phyloP scores from a whole-genome alignment of 306 rosid genomes.

The Trichosanthes truncata region DNA sequence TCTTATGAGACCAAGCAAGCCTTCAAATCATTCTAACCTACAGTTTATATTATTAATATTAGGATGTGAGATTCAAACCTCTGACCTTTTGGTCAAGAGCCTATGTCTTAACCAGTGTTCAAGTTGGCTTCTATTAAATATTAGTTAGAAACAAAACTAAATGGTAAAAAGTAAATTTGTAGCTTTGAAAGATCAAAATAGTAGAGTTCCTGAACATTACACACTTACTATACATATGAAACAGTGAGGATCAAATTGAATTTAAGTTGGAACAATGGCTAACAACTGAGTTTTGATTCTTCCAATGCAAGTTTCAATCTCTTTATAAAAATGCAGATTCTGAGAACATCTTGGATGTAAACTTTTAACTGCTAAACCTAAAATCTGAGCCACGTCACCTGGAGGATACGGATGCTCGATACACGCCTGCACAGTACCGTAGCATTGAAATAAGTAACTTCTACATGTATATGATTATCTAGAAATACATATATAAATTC shows the following conservation, averaged over 20 bases:
- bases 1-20: background rate
- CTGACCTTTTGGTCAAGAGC: too few species aligned
- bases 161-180: background rate
- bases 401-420: conserved; percentile 89
- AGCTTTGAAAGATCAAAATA: background rate
- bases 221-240: conserved; percentile 1
- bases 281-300: conserved; percentile 85
- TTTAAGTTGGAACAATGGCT: conserved; percentile 72
- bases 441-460: background rate
- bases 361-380: conserved; percentile 70
- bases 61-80: too few species aligned
- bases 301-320: conserved; percentile 90
- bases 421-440: conserved; percentile 52
- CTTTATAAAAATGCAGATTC: conserved; percentile 75
- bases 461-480: background rate
- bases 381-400: conserved; percentile 70
- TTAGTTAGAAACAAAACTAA: background rate
- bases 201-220: background rate
- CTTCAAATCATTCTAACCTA: background rate
- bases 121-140: too few species aligned
- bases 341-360: conserved; percentile 59
- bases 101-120: too few species aligned
- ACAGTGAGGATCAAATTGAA: conserved; percentile 12
- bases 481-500: background rate
- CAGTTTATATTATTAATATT: too few species aligned